Evolutionary conservation across 2,329 filamentous ascomycete species (phyloP).

Genomic region (Paracoccidioides brasiliensis): DNA sequence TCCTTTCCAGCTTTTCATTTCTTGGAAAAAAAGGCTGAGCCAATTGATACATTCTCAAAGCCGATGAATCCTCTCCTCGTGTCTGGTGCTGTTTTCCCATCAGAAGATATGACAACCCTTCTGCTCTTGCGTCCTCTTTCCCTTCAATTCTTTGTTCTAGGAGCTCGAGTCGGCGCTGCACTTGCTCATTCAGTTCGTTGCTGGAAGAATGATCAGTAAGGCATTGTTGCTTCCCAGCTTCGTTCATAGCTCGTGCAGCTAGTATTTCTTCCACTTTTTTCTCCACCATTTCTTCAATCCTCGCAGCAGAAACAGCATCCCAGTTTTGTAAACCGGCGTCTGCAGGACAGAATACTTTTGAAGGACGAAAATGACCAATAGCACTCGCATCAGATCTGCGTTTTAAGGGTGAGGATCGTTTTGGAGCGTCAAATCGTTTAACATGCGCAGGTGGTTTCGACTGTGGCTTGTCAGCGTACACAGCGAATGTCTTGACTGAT

Average conservation of each 20-base stretch:
- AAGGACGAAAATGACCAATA: constrained; percentile 27
- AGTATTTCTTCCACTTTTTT: constrained; percentile 83
- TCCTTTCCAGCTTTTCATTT: constrained; percentile 57
- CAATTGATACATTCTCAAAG: constrained; percentile 73
- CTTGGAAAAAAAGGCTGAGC: constrained; percentile 76
- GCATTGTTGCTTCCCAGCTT: constrained; percentile 34
- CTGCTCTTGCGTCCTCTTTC: constrained; percentile 60
- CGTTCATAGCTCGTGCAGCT: constrained; percentile 55
- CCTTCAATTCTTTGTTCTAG: constrained; percentile 76
- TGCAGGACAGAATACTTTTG: constrained; percentile 34
- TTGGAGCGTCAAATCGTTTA: constrained; percentile 27
- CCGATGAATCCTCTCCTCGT: constrained; percentile 61
- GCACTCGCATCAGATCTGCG: constrained; percentile 22
- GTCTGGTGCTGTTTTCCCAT: constrained; percentile 87
- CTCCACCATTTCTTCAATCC: constrained; percentile 84
- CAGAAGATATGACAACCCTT: constrained; percentile 74
- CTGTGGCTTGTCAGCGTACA: constrained; percentile 60
- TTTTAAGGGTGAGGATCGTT: constrained; percentile 32
- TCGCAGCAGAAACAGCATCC: constrained; percentile 46
- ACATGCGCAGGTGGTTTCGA: constrained; percentile 32
- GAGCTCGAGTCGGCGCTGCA: constrained; percentile 68
- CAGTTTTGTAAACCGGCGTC: constrained; percentile 23
- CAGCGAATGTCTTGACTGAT: constrained; percentile 70
- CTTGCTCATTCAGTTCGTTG: constrained; percentile 56
- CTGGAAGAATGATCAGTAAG: constrained; percentile 5